A percentile compares a stretch with the other conserved stretches of the same genome.
These are phyloP conservation scores for Acacia pycnantha DNA, from an alignment of 331 rosid genomes.

Conservation along the genomic window DNA sequence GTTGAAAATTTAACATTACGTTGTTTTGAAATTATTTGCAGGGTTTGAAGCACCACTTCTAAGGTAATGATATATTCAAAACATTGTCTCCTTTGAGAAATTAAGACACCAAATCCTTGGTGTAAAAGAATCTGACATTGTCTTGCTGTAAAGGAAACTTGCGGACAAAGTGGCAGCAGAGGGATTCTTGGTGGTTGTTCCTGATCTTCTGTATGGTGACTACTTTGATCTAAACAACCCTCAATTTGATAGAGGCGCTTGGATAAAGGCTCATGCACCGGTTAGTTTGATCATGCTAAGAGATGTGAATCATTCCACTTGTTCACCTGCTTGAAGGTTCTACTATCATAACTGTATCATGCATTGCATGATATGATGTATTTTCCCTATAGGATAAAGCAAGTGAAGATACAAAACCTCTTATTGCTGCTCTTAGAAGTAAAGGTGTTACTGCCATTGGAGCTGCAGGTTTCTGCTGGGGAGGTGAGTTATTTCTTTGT, in stretches of 20 bases:
- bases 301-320: neutral
- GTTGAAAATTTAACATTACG: neutral
- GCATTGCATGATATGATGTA: neutral
- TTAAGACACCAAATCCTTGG: neutral
- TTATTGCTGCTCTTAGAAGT: constrained; percentile 47
- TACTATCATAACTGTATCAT: neutral
- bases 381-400: constrained; percentile 37
- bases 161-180: constrained; percentile 49
- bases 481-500: constrained; percentile 32
- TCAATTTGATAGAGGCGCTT: constrained; percentile 20
- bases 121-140: constrained; percentile 7
- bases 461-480: constrained; percentile 63
- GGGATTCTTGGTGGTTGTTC: constrained; percentile 54
- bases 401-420: constrained; percentile 43
- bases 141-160: constrained; percentile 44
- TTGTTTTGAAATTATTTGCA: constrained; percentile 32
- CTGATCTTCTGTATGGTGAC: constrained; percentile 50
- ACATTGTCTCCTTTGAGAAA: neutral
- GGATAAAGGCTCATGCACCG: constrained; percentile 42
- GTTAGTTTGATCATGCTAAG: constrained; percentile 26
- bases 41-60: constrained; percentile 60
- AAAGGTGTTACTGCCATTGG: constrained; percentile 53
- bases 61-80: constrained; percentile 35
- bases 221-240: constrained; percentile 32
- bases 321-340: constrained; percentile 10